Percentiles rank a stretch among this genome's conserved stretches.
Evolutionary conservation across 208 protist species (phyloP).

Genomic region (Phytomonas francai): DNA sequence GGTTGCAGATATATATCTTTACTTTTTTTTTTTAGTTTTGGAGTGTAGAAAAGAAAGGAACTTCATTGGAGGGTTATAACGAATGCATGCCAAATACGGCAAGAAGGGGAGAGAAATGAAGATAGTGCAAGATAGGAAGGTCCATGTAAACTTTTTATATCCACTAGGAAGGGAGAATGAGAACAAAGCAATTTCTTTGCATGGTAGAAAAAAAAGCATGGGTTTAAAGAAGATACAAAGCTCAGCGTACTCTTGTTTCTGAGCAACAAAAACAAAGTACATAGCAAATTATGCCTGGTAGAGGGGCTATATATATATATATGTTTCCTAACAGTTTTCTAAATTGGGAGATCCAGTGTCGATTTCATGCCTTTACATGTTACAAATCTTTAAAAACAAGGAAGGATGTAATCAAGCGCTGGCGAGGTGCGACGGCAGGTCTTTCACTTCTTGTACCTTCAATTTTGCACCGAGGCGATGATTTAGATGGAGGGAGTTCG

Average conservation of each 20-base stretch:
- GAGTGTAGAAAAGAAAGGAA: background rate
- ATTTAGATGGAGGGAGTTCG: no score
- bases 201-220: constrained; percentile 8
- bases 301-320: no score
- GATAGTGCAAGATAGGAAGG: constrained; percentile 8
- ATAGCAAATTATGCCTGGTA: background rate
- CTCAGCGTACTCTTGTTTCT: background rate
- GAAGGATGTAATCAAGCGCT: no score
- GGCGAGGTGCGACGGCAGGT: no score
- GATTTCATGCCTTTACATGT: no score
- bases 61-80: background rate
- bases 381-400: no score
- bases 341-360: no score
- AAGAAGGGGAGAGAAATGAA: background rate
- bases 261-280: background rate
- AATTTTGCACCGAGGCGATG: no score
- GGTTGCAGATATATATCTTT: no score
- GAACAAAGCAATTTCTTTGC: constrained; percentile 1
- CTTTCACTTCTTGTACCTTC: no score
- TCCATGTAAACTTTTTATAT: constrained; percentile 11
- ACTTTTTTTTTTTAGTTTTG: constrained; percentile 10
- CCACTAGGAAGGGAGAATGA: background rate
- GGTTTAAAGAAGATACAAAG: background rate
- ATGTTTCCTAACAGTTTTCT: no score
- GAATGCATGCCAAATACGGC: background rate